phyloP scores from a whole-genome alignment of 139 green algal genomes.

The Chlamydomonas schloesseri region DNA sequence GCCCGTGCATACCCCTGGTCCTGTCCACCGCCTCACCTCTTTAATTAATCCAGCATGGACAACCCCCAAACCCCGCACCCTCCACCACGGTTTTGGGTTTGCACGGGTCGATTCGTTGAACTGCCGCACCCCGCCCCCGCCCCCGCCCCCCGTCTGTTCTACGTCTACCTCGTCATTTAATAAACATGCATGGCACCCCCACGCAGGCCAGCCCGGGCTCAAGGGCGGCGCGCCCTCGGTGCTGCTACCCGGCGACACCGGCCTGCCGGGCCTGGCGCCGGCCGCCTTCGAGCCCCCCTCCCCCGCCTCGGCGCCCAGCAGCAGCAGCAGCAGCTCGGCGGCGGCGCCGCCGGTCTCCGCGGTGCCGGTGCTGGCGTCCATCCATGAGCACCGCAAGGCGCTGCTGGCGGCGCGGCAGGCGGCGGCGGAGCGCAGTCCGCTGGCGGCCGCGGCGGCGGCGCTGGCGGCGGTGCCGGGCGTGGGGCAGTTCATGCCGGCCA shows the following conservation, averaged over 20 bases:
- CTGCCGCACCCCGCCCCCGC: too few relatives aligned
- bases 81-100: too few relatives aligned
- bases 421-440: background rate
- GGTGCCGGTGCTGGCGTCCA: background rate
- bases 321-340: too few relatives aligned
- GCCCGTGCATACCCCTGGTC: too few relatives aligned
- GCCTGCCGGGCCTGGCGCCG: too few relatives aligned
- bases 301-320: too few relatives aligned
- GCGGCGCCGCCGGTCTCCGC: background rate
- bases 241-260: background rate
- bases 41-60: too few relatives aligned
- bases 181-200: background rate
- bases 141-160: background rate
- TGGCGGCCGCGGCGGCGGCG: background rate
- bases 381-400: conserved; percentile 24
- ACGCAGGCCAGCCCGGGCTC: conserved; percentile 25
- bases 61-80: too few relatives aligned
- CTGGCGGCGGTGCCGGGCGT: background rate
- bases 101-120: too few relatives aligned
- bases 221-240: conserved; percentile 13
- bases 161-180: too few relatives aligned
- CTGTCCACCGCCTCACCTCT: too few relatives aligned
- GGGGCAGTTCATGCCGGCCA: background rate
- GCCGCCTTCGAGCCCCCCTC: too few relatives aligned
- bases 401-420: background rate